Conservation (phyloP, 2,329 filamentous ascomycete genomes). For the Bipolaris oryzae region DNA sequence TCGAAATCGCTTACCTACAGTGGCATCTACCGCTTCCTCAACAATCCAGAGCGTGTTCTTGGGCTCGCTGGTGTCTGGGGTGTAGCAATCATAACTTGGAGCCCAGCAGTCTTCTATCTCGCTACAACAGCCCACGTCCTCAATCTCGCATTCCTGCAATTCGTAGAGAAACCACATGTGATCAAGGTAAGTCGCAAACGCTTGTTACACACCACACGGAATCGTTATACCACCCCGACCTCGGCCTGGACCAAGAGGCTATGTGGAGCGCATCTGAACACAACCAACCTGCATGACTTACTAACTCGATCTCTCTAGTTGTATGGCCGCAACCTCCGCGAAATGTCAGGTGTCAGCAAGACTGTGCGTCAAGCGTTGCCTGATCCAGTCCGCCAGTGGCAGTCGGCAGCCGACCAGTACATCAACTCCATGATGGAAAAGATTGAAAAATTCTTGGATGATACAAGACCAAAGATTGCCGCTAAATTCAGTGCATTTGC, state of each 20-base stretch:
- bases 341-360: conserved; percentile 89
- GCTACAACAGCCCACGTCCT: conserved; percentile 85
- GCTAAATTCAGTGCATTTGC: conserved; percentile 86
- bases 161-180: conserved; percentile 96
- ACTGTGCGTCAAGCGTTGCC: conserved; percentile 88
- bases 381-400: conserved; percentile 79
- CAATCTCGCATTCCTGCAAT: conserved; percentile 85
- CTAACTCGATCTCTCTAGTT: conserved; percentile 51
- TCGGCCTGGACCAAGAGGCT: neutral
- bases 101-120: conserved; percentile 81
- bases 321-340: conserved; percentile 81
- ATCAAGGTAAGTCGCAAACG: conserved; percentile 8
- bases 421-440: conserved; percentile 86
- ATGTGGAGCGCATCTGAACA: no score
- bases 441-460: conserved; percentile 88
- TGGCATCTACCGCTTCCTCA: conserved; percentile 96
- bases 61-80: conserved; percentile 97
- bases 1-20: conserved; percentile 86
- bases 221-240: no score
- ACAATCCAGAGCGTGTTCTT: conserved; percentile 94
- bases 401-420: conserved; percentile 85
- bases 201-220: neutral
- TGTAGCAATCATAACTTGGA: conserved; percentile 90
- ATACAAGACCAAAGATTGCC: conserved; percentile 82
- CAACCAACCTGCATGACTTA: neutral